phyloP scores from a whole-genome alignment of 306 rosid species.

The Lathyrus oleraceus region DNA sequence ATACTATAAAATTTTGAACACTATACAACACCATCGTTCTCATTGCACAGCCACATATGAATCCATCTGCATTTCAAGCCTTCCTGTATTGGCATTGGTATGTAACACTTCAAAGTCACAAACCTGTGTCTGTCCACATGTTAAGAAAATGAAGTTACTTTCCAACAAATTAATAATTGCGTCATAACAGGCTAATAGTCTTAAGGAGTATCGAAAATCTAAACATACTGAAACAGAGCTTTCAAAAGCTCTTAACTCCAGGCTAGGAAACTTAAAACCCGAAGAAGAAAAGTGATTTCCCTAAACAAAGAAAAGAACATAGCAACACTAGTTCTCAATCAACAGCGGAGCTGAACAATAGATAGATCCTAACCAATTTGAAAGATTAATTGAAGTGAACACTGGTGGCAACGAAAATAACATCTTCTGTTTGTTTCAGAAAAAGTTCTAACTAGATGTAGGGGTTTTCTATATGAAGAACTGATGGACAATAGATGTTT shows the following conservation, averaged over 20 bases:
- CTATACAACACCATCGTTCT: conserved; percentile 17
- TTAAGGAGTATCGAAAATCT: background rate
- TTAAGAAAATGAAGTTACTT: conserved; percentile 19
- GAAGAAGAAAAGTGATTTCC: background rate
- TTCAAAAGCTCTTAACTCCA: background rate
- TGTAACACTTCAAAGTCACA: conserved; percentile 18
- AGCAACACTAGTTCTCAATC: background rate
- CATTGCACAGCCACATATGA: background rate
- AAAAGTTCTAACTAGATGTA: conserved; percentile 2
- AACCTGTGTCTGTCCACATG: conserved; percentile 21
- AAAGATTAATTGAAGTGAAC: conserved; percentile 10
- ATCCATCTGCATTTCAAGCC: conserved; percentile 27
- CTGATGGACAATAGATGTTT: background rate
- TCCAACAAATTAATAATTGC: background rate
- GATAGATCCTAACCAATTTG: background rate
- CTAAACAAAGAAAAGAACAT: conserved; percentile 23
- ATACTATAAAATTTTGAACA: conserved; percentile 27
- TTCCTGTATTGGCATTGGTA: conserved; percentile 4
- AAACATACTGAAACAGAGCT: conserved; percentile 7
- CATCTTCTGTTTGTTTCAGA: conserved; percentile 15
- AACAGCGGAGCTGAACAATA: background rate
- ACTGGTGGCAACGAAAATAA: background rate
- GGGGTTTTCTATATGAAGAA: background rate
- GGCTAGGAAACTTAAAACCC: background rate
- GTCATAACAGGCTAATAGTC: background rate